These are phyloP conservation scores for Tilletia caries DNA, from an alignment of 1,284 basidiomycete genomes.

Conservation along the genomic window DNA sequence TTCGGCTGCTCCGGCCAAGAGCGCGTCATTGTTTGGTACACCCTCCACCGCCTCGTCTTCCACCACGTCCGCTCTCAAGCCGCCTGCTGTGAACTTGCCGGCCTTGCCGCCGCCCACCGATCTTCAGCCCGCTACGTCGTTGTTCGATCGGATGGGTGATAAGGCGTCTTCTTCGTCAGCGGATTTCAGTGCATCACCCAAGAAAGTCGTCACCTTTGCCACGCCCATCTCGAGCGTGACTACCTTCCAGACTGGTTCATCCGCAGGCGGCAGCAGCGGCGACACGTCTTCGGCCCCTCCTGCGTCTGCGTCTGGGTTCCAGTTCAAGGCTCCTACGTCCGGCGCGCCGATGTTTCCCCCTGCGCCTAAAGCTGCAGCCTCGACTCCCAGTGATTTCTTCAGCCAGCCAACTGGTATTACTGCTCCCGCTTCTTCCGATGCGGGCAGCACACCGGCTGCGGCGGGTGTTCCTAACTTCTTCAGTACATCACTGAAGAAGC, in stretches of 20 bases:
- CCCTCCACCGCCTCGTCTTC: not conserved
- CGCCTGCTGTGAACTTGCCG: not conserved
- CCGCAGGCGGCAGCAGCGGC: not conserved
- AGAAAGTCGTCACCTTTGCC: not conserved
- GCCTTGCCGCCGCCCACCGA: not conserved
- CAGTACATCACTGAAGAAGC: not conserved
- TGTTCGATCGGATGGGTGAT: conserved; percentile 1
- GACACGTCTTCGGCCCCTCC: not conserved
- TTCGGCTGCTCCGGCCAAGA: not conserved
- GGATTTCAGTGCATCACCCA: not conserved
- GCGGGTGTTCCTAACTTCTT: conserved; percentile 1
- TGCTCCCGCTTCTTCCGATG: not conserved
- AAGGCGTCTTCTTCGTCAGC: not conserved
- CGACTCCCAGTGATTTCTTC: not conserved
- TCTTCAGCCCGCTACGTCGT: not conserved
- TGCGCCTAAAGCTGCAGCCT: not conserved
- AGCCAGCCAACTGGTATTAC: not conserved
- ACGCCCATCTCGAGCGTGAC: not conserved
- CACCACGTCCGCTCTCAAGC: not conserved
- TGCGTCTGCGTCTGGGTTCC: not conserved
- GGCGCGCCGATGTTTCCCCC: not conserved
- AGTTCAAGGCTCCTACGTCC: conserved; percentile 3
- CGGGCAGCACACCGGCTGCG: not conserved
- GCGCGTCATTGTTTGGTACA: too few relatives aligned
- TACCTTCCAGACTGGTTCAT: not conserved